Conservation (phyloP, 164 flowering plant species). For the Hamamelis virginiana region DNA sequence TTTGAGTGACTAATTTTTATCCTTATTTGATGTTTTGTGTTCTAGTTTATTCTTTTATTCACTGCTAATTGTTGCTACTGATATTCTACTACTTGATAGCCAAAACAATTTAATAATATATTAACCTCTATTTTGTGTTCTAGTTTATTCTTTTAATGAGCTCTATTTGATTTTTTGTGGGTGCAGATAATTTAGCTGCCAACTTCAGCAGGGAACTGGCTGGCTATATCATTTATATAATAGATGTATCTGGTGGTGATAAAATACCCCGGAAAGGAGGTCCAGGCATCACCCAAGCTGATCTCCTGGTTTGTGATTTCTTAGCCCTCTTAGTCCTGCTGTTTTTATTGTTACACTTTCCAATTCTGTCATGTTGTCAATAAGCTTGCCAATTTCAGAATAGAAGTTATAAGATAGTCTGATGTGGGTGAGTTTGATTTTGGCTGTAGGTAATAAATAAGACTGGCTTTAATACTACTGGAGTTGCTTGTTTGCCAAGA, state of each 20-base stretch:
- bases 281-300: slow-evolving; percentile 95
- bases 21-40: too few species aligned
- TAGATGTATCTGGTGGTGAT: slow-evolving; percentile 91
- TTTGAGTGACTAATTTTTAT: too few species aligned
- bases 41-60: too few species aligned
- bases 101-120: too few species aligned
- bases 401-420: background rate
- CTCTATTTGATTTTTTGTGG: slow-evolving; percentile 9
- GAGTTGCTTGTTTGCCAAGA: too few species aligned
- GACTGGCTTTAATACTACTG: slow-evolving; percentile 89
- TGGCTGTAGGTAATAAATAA: slow-evolving; percentile 76
- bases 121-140: too few species aligned
- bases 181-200: slow-evolving; percentile 91
- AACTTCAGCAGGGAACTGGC: slow-evolving; percentile 95
- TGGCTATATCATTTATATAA: slow-evolving; percentile 86
- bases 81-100: too few species aligned
- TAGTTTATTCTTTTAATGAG: too few species aligned
- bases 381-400: background rate
- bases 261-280: slow-evolving; percentile 96
- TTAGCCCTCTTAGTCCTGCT: background rate
- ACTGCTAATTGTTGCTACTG: too few species aligned
- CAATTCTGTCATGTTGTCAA: background rate
- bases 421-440: background rate
- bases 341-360: background rate
- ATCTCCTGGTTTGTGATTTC: slow-evolving; percentile 64